phyloP scores from a whole-genome alignment of 176 grass and related monocot genomes.

The Ensete glaucum region DNA sequence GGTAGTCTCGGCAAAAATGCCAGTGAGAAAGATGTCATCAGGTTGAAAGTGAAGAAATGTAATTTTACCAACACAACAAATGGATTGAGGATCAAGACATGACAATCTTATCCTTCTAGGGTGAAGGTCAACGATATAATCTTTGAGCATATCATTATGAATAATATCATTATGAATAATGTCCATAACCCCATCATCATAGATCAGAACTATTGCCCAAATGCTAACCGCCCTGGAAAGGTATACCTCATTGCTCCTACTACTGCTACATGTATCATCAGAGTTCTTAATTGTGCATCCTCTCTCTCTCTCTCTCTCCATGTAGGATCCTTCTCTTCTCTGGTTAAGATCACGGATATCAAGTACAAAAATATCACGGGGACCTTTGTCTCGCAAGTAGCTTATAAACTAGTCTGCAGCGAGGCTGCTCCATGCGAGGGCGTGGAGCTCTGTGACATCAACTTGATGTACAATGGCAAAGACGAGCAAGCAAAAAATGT shows the following conservation, averaged over 20 bases:
- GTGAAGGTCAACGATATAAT: constrained; percentile 27
- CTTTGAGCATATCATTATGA: constrained; percentile 51
- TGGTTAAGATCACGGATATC: constrained; percentile 33
- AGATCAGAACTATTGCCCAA: constrained; percentile 83
- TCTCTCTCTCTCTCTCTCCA: not conserved
- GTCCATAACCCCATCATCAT: constrained; percentile 67
- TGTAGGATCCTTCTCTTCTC: constrained; percentile 29
- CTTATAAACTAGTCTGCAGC: constrained; percentile 45
- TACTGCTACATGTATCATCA: not conserved
- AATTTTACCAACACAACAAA: constrained; percentile 40
- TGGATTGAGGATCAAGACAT: constrained; percentile 68
- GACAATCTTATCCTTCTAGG: constrained; percentile 33
- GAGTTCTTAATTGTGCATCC: not conserved
- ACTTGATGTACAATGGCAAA: constrained; percentile 17
- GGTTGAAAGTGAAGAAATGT: constrained; percentile 34
- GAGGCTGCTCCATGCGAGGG: constrained; percentile 45
- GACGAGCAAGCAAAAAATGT: not conserved
- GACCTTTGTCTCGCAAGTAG: constrained; percentile 36
- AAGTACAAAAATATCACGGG: constrained; percentile 56
- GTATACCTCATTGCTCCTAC: not conserved
- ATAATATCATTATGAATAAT: too few species aligned
- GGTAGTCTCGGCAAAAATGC: constrained; percentile 56
- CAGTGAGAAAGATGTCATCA: constrained; percentile 60
- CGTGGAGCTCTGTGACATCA: constrained; percentile 44
- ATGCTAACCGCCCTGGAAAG: constrained; percentile 30